Evolutionary conservation across 257 asterid species (phyloP), one percentile per base, ranked within the genome.

Genomic region (Salvia rosmarinus): DNA sequence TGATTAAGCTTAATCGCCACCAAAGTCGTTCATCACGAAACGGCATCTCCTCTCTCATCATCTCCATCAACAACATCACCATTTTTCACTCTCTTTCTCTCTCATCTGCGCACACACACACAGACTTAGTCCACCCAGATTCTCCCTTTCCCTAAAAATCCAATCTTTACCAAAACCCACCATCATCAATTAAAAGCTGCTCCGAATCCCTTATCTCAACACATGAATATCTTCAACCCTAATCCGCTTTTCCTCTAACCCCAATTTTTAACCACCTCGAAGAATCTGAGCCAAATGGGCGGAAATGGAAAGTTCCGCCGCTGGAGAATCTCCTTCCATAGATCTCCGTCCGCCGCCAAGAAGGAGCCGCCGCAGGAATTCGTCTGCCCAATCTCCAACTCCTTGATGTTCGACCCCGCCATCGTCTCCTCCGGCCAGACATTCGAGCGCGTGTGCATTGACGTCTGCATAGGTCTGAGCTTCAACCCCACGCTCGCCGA

Each of bases 341-440:
- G 57, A 44, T 23, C 70, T 19, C 7, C 49, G 4, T 28, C 71
- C 55, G 42, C 73, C 62, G 80, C 58, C 9, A 63, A 68, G 10
- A 76, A 80, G 34, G 74, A 67, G 28, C 79, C 80, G 64, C 84
- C 85, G 11, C 77, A 13, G 4, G 99, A 94, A 20, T 88, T 86
- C 71, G 56, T 94, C 23, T 94, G 99, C 76, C 97, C 99, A 8
- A 80, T 94, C 58, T 72, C 83, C 54, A 91, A 88, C 40, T 69
- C 84, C 30, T 64, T 94, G 57, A 91, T 94, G 95, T 86, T 54
- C 70, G 96, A 94, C 57, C 99, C 99, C 11, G 85, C 86, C 30
- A 90, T 94, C 3, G 95, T 94, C 46, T 74, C 93, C 42, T 85
- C 96, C 57, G 99, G 99, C 47, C 95, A 94, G 37, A 94, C 96